Conservation (phyloP, 495 filamentous ascomycete genomes). For the Lasiosphaeris hirsuta region DNA sequence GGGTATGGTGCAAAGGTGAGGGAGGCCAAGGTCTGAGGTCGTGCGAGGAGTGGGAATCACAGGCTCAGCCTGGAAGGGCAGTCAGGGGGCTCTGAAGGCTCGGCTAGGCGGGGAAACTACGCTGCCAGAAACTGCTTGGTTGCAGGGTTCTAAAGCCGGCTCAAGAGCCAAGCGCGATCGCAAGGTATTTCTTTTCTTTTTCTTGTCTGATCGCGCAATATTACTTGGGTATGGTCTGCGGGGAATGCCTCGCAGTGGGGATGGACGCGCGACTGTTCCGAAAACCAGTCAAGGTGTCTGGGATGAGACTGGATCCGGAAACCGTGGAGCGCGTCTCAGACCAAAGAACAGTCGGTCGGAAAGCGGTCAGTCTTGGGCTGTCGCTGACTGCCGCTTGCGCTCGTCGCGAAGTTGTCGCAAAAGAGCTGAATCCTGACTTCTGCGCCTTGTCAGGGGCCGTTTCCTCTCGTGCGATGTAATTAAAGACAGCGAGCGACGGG, state of each 20-base stretch:
- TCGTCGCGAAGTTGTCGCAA: no score
- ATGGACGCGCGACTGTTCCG: conserved; percentile 20
- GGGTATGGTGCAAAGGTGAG: not conserved
- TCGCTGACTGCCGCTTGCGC: no score
- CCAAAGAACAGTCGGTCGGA: conserved; percentile 22
- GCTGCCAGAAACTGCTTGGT: not conserved
- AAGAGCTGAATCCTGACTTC: no score
- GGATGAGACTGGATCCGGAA: conserved; percentile 9
- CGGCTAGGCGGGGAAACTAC: no score
- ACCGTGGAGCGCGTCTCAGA: conserved; percentile 18
- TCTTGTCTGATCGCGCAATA: not conserved
- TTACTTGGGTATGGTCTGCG: not conserved
- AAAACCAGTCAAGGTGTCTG: conserved; percentile 37
- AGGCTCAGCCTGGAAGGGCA: not conserved
- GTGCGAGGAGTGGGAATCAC: no score
- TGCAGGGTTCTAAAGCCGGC: conserved; percentile 1
- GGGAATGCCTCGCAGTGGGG: no score
- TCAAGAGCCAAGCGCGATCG: not conserved
- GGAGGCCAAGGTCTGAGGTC: no score
- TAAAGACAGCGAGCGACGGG: conserved; percentile 3
- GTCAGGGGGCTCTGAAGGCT: not conserved
- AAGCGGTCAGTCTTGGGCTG: not conserved
- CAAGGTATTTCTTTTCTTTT: not conserved
- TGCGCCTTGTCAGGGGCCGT: not conserved
- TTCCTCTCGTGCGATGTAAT: not conserved